Percentiles rank a stretch among this genome's conserved stretches.
Conservation (phyloP, 306 rosid species). For the Vigna unguiculata region DNA sequence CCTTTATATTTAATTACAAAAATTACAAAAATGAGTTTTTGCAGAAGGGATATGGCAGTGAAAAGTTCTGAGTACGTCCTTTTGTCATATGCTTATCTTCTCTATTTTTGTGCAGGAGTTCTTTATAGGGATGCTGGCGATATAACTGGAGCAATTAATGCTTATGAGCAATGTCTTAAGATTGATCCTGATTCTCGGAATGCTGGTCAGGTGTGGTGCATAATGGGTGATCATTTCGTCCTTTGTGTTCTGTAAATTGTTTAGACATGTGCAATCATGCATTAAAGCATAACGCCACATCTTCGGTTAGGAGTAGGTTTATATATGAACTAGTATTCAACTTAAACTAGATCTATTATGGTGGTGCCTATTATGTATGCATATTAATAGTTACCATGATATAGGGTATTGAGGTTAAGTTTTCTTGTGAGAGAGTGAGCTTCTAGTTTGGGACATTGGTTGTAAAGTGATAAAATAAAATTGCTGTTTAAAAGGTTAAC, state of each 20-base stretch:
- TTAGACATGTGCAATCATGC: neutral
- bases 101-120: slow-evolving; percentile 70
- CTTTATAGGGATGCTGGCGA: slow-evolving; percentile 97
- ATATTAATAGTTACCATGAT: neutral
- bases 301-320: slow-evolving; percentile 1
- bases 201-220: slow-evolving; percentile 90
- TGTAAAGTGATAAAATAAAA: neutral
- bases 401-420: neutral
- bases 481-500: neutral
- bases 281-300: neutral
- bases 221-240: slow-evolving; percentile 27
- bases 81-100: slow-evolving; percentile 27
- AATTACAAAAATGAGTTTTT: no score
- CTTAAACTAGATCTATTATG: neutral
- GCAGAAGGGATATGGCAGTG: neutral
- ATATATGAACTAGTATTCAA: neutral
- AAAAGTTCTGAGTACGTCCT: neutral
- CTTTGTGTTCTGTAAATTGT: slow-evolving; percentile 9
- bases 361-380: neutral
- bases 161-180: slow-evolving; percentile 93
- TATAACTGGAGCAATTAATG: slow-evolving; percentile 80
- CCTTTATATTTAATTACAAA: no score
- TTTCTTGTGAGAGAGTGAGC: neutral
- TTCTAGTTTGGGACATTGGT: neutral
- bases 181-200: slow-evolving; percentile 98